Percentiles rank a stretch among this genome's conserved stretches.
Evolutionary conservation across 257 asterid species (phyloP).

Genomic region (Gentiana dahurica): DNA sequence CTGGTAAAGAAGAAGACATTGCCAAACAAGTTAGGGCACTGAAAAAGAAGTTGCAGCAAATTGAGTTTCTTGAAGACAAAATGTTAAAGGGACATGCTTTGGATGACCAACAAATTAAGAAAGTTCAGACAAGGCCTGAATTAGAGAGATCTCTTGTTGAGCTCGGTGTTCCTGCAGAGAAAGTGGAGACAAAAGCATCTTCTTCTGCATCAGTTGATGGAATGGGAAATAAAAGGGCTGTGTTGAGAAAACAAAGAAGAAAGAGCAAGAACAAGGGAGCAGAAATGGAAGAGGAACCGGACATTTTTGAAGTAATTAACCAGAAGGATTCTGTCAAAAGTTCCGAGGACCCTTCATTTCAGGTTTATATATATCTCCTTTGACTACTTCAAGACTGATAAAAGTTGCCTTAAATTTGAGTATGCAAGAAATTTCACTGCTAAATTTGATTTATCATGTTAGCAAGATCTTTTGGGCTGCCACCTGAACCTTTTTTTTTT

Average conservation of each 20-base stretch:
- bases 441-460: too few species aligned
- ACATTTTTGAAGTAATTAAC: slow-evolving; percentile 24
- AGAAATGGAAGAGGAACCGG: slow-evolving; percentile 33
- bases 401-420: not conserved
- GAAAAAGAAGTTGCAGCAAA: slow-evolving; percentile 94
- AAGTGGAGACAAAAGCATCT: slow-evolving; percentile 26
- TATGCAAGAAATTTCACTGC: not conserved
- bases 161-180: slow-evolving; percentile 65
- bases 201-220: slow-evolving; percentile 41
- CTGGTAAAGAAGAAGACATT: slow-evolving; percentile 29
- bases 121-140: slow-evolving; percentile 50
- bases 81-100: slow-evolving; percentile 52
- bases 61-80: slow-evolving; percentile 89
- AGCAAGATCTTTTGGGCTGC: not conserved
- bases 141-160: slow-evolving; percentile 69
- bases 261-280: slow-evolving; percentile 50
- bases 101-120: slow-evolving; percentile 84
- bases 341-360: slow-evolving; percentile 13
- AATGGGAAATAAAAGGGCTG: slow-evolving; percentile 38
- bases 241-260: slow-evolving; percentile 53
- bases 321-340: slow-evolving; percentile 28
- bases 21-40: slow-evolving; percentile 65
- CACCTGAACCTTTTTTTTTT: not conserved
- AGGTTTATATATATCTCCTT: too few species aligned
- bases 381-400: too few species aligned